Evolutionary conservation across 148 eudicot species (phyloP), one percentile per base, ranked within the genome.

Genomic region (Rhododendron simsii): DNA sequence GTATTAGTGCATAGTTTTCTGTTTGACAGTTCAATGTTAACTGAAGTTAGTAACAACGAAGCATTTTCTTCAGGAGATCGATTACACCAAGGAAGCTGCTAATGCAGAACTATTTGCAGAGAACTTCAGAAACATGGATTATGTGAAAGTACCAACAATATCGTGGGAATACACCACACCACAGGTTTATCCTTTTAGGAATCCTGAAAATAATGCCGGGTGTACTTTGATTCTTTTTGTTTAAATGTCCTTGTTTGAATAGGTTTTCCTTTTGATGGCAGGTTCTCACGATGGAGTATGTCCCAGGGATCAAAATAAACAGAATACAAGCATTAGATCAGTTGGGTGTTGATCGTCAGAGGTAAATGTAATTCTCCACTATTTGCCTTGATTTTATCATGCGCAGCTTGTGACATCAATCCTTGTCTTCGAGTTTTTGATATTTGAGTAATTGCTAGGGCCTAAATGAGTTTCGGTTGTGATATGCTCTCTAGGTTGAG

Each of bases 241-340:
- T 67, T 67, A 67, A 84, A 85, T 88, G 83, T 69, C 75, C 71
- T 59, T 82, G 30, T 83, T 78, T 90, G 81, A 85, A 67, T 88
- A 44, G 73, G 47, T 81, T 83, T 67, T 35, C n/a, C 47, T 86
- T 87, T 90, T 81, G 84, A 57, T 85, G 81, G 74, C 80, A 97
- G 99, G 93, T 97, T 83, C 90, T 97, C 86, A 93, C 98, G 14
- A 97, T 97, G 99, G 99, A 97, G 92, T 97, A 97, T 91, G 98
- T 97, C 78, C 99, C 99, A 10, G 99, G 99, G 81, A 97, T 97
- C 83, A 97, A 97, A 90, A 97, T 97, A 90, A 97, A 97, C 91
- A 94, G 99, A 90, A 95, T 95, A 87, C 88, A 95, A 93, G 98
- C 98, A 50, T 88, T 97, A 85, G 99, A 97, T 89, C 91, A 97